A percentile compares a stretch with the other conserved stretches of the same genome.
phyloP scores from a whole-genome alignment of 2,329 filamentous ascomycete genomes.

The Aureobasidium sp. region DNA sequence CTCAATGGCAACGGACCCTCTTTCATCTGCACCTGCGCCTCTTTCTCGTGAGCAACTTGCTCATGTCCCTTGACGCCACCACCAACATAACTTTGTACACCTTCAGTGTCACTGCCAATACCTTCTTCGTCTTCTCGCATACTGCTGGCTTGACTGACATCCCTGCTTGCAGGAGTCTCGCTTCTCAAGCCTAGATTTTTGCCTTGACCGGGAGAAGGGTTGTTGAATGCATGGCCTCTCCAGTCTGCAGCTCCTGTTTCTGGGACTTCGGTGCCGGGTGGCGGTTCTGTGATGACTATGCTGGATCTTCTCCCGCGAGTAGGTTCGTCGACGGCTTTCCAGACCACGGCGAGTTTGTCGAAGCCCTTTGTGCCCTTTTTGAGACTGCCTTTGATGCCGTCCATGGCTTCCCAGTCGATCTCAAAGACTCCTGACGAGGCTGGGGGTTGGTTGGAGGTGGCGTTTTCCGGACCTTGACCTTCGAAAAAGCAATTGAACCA shows the following conservation, averaged over 20 bases:
- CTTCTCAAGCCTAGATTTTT: constrained; percentile 61
- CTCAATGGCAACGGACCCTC: constrained; percentile 2
- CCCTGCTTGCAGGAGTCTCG: constrained; percentile 55
- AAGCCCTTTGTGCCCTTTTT: constrained; percentile 75
- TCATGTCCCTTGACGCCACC: not conserved
- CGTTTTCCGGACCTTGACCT: constrained; percentile 62
- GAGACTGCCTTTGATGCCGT: constrained; percentile 85
- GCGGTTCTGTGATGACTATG: constrained; percentile 55
- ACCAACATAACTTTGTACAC: constrained; percentile 3
- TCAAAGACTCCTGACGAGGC: constrained; percentile 64
- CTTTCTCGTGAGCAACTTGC: not conserved
- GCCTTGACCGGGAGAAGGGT: constrained; percentile 27
- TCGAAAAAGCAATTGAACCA: constrained; percentile 98
- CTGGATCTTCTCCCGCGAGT: constrained; percentile 17
- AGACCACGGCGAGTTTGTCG: constrained; percentile 77
- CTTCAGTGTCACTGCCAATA: constrained; percentile 4
- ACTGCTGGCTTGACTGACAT: constrained; percentile 60
- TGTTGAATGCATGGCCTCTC: constrained; percentile 44
- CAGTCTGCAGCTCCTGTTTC: constrained; percentile 67
- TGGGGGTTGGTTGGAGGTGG: constrained; percentile 51
- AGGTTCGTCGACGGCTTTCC: constrained; percentile 45
- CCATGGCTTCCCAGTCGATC: constrained; percentile 70
- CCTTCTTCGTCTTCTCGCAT: constrained; percentile 1
- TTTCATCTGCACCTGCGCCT: not conserved
- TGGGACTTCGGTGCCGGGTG: constrained; percentile 57